Percentiles rank a stretch among this genome's conserved stretches.
Conservation (phyloP, 169 alveolate genomes). For the Plasmodium vivax region DNA sequence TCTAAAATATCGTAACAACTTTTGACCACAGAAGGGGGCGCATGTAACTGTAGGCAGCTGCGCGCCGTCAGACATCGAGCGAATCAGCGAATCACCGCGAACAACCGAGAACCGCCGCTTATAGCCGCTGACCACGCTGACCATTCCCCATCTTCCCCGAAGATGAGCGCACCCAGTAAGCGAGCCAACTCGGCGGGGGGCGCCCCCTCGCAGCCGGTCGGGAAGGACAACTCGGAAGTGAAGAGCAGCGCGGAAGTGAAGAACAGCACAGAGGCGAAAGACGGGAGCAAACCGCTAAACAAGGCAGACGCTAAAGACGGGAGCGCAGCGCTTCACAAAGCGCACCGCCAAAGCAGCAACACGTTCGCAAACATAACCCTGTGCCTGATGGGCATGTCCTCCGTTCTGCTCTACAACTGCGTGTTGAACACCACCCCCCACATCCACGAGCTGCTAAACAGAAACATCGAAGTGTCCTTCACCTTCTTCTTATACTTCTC, state of each 20-base stretch:
- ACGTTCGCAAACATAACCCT: constrained; percentile 54
- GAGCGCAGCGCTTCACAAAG: background rate
- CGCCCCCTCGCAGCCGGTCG: background rate
- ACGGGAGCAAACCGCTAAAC: background rate
- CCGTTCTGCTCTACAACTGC: constrained; percentile 49
- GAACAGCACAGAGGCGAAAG: background rate
- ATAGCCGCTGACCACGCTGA: background rate
- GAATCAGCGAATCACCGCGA: background rate
- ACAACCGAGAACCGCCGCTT: background rate
- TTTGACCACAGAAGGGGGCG: background rate
- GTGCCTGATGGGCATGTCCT: constrained; percentile 69
- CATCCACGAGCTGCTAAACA: constrained; percentile 55
- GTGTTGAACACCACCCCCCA: constrained; percentile 71
- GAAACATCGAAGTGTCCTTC: constrained; percentile 29
- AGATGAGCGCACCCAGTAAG: background rate
- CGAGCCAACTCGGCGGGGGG: background rate
- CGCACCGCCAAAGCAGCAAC: background rate
- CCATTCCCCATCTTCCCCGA: background rate
- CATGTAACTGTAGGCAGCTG: background rate
- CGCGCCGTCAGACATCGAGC: background rate
- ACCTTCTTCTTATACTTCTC: constrained; percentile 61
- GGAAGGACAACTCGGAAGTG: background rate
- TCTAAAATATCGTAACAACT: background rate
- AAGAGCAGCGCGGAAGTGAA: background rate
- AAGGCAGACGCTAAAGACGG: background rate